Conservation (phyloP, 2,329 filamentous ascomycete species). For the Botrytis sinoallii region DNA sequence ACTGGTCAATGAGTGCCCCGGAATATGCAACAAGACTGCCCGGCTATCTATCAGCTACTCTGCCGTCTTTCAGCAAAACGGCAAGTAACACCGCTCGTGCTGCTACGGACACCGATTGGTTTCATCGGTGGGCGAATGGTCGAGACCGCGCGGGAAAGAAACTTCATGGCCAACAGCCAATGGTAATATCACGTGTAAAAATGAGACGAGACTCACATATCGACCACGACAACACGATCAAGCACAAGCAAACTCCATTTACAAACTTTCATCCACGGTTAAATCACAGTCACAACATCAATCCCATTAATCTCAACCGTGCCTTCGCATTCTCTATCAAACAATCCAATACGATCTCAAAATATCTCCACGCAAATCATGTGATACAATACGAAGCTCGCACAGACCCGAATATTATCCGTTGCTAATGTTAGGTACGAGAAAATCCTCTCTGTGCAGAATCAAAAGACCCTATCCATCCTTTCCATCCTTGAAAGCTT, state of each 20-base stretch:
- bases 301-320: neutral
- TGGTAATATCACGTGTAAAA: neutral
- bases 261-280: neutral
- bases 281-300: neutral
- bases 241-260: neutral
- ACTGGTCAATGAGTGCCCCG: neutral
- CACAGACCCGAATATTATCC: neutral
- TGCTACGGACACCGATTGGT: neutral
- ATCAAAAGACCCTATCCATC: neutral
- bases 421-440: neutral
- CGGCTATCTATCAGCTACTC: neutral
- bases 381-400: neutral
- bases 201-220: neutral
- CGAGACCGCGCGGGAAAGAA: neutral
- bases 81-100: neutral
- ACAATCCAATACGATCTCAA: neutral
- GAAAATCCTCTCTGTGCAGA: neutral
- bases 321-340: neutral
- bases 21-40: neutral
- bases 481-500: neutral
- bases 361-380: neutral
- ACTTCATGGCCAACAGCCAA: neutral
- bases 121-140: neutral
- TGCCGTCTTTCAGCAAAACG: neutral
- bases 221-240: neutral